These are phyloP conservation scores for Coelastrella sp. DNA, from an alignment of 139 green algal species.

Conservation along the genomic window DNA sequence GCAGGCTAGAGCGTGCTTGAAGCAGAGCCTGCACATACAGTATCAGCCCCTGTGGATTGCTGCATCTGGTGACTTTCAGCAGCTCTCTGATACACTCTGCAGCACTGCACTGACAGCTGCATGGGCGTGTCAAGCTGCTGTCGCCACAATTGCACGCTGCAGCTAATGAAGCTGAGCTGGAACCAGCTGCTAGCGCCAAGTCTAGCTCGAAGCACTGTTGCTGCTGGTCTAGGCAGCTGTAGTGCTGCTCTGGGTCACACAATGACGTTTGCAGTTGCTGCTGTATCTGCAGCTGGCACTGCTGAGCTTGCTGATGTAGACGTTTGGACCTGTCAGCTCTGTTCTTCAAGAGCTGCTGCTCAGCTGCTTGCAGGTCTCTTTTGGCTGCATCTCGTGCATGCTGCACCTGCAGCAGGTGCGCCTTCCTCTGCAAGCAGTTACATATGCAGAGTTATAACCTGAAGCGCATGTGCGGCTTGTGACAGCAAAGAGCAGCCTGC, in stretches of 20 bases:
- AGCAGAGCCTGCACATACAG: neutral
- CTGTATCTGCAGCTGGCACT: neutral
- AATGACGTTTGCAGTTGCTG: neutral
- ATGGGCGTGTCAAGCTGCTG: too few relatives aligned
- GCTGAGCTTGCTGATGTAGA: neutral
- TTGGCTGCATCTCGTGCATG: neutral
- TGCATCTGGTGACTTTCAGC: neutral
- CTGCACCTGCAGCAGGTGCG: conserved; percentile 18
- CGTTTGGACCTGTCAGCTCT: neutral
- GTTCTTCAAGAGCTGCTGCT: neutral
- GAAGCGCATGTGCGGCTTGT: neutral
- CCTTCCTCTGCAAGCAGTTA: neutral
- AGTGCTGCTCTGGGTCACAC: neutral
- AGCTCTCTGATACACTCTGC: neutral
- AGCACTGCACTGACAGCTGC: neutral
- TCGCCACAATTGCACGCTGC: too few relatives aligned
- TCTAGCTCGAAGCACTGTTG: too few relatives aligned
- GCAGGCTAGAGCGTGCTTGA: neutral
- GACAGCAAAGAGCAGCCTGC: too few relatives aligned
- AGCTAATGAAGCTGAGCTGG: too few relatives aligned
- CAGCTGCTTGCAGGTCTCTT: neutral
- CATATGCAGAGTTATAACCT: neutral
- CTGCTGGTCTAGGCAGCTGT: neutral
- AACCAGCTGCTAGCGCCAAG: too few relatives aligned
- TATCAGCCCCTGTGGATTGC: neutral